These are phyloP conservation scores for Peltaster fructicola DNA, from an alignment of 2,329 filamentous ascomycete species.

Conservation along the genomic window DNA sequence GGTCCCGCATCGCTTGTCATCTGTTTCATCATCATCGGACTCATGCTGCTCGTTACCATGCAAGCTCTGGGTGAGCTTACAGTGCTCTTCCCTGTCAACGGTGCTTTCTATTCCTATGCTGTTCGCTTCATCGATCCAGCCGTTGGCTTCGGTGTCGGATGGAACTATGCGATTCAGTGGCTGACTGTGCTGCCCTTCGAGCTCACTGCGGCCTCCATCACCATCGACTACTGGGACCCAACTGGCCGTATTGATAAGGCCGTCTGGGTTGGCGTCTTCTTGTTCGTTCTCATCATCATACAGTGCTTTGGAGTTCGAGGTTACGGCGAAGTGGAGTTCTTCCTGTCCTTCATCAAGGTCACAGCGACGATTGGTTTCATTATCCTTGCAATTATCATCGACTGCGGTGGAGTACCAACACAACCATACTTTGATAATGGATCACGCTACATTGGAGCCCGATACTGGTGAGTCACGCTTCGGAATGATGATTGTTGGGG, in stretches of 20 bases:
- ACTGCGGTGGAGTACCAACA: slow-evolving; percentile 37
- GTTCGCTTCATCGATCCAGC: slow-evolving; percentile 28
- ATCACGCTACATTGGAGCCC: slow-evolving; percentile 4
- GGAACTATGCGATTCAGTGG: slow-evolving; percentile 16
- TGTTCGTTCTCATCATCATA: slow-evolving; percentile 56
- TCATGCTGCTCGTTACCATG: slow-evolving; percentile 24
- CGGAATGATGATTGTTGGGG: slow-evolving; percentile 2
- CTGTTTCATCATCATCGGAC: slow-evolving; percentile 12
- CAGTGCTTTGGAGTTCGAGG: slow-evolving; percentile 70
- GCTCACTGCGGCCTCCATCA: slow-evolving; percentile 13
- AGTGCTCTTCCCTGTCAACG: slow-evolving; percentile 24
- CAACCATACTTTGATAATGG: slow-evolving; percentile 9
- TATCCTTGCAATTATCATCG: slow-evolving; percentile 40
- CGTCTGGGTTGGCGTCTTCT: slow-evolving; percentile 70
- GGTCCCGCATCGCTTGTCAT: slow-evolving; percentile 18
- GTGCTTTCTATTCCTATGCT: slow-evolving; percentile 24
- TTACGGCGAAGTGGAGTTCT: slow-evolving; percentile 15
- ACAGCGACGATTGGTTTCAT: slow-evolving; percentile 41
- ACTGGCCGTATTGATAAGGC: slow-evolving; percentile 37
- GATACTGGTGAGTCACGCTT: slow-evolving; percentile 23
- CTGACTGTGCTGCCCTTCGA: slow-evolving; percentile 13
- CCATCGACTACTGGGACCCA: slow-evolving; percentile 12
- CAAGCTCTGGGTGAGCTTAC: slow-evolving; percentile 25
- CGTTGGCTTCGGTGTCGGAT: slow-evolving; percentile 17
- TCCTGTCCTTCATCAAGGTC: slow-evolving; percentile 13